Conservation (phyloP, 257 asterid genomes). For the Petunia axillaris region DNA sequence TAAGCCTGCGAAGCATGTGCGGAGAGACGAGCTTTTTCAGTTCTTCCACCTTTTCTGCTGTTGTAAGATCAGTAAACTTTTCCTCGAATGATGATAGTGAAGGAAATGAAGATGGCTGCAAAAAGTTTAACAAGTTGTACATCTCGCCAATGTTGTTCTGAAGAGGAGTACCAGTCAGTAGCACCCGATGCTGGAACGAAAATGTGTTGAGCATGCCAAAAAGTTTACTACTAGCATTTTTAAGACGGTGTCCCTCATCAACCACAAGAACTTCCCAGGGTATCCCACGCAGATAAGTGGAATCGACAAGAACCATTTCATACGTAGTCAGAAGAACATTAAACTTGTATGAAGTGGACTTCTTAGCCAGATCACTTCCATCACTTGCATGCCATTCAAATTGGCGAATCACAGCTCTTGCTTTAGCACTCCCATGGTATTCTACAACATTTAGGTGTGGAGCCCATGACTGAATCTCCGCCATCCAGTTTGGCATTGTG, state of each 20-base stretch:
- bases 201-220: constrained; percentile 85
- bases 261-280: constrained; percentile 99
- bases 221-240: constrained; percentile 85
- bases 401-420: constrained; percentile 84
- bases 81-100: constrained; percentile 90
- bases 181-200: constrained; percentile 90
- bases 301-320: constrained; percentile 96
- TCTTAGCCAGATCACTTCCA: constrained; percentile 49
- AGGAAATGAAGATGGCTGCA: constrained; percentile 93
- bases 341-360: constrained; percentile 69
- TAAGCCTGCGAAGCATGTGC: constrained; percentile 95
- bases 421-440: constrained; percentile 86
- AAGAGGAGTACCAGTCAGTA: constrained; percentile 96
- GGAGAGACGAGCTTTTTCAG: constrained; percentile 98
- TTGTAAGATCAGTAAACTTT: constrained; percentile 86
- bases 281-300: constrained; percentile 75
- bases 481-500: constrained; percentile 99
- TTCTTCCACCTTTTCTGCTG: constrained; percentile 94
- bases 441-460: constrained; percentile 94
- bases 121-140: constrained; percentile 89
- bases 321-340: constrained; percentile 93
- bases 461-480: constrained; percentile 95
- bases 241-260: constrained; percentile 99
- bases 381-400: constrained; percentile 88
- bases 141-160: constrained; percentile 98